Evolutionary conservation across 495 filamentous ascomycete genomes (phyloP).

Genomic region (Aspergillus conjunctus): DNA sequence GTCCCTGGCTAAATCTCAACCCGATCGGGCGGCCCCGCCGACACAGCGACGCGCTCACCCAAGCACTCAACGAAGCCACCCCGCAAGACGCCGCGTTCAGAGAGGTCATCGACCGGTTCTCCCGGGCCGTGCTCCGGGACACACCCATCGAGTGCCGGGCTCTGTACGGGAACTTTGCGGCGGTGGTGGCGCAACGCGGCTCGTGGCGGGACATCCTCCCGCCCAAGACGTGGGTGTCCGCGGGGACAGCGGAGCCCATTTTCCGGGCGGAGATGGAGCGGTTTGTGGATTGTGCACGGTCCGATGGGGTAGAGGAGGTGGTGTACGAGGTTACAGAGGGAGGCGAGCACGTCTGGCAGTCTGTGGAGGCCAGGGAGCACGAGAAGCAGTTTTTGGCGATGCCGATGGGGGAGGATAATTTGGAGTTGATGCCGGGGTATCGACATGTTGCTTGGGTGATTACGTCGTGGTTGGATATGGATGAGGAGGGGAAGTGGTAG

Average conservation of each 20-base stretch:
- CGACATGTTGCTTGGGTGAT: conserved; percentile 15
- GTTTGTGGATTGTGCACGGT: conserved; percentile 14
- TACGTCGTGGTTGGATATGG: conserved; percentile 6
- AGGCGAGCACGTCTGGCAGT: conserved; percentile 15
- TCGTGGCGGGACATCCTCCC: conserved; percentile 17
- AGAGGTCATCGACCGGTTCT: conserved; percentile 12
- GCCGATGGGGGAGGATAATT: conserved; percentile 5
- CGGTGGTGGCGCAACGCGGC: conserved; percentile 8
- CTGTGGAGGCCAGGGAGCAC: conserved; percentile 14
- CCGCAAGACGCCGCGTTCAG: conserved; percentile 9
- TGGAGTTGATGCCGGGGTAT: conserved; percentile 15
- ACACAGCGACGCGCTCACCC: background rate
- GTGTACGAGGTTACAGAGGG: conserved; percentile 15
- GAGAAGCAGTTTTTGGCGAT: conserved; percentile 11
- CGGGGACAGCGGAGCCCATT: conserved; percentile 16
- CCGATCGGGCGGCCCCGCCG: conserved; percentile 4
- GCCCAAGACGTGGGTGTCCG: conserved; percentile 14
- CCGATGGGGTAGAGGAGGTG: conserved; percentile 16
- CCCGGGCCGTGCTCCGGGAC: conserved; percentile 2
- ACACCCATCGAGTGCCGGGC: background rate
- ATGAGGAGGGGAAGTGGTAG: background rate
- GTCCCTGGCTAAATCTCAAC: conserved; percentile 17
- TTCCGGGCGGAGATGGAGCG: conserved; percentile 16
- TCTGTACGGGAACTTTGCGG: conserved; percentile 9
- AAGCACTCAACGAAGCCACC: background rate